Base-by-base conservation (phyloP, 129 eudicot species). In the Sambucus nigra region DNA sequence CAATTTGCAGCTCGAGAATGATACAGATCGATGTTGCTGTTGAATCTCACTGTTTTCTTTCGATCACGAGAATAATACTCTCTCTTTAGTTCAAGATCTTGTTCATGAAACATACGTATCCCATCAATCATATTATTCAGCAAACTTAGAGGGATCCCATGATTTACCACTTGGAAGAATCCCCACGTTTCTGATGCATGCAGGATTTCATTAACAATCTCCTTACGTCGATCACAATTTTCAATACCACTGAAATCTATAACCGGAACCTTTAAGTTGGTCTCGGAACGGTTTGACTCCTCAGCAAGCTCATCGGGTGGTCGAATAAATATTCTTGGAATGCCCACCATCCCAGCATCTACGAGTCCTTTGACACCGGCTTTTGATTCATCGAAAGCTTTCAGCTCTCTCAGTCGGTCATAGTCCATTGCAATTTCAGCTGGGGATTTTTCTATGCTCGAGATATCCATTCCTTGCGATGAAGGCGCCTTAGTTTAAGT, bases 281-380 rank as follows among this genome's bases (percentile, higher is more conserved):
- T 13, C 52, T 29, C 24, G 15, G 40, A n/a, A 39, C 3, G 17
- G 5, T 67, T 54, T 60, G 40, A 47, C 33, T 35, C 74, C 42
- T 54, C 26, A 29, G 29, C 51, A 64, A 47, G 68, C 49, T 70
- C 67, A 29, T 73, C 70, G 3, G 68, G 51, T 50, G 68, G 69
- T 38, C 65, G 25, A 53, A 82, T n/a, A 53, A 74, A 82, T 5
- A 82, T 74, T 47, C 57, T 57, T 2, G 86, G 92, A 50, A 82
- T n/a, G 2, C 51, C 41, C 13, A 6, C n/a, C 4, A 78, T 23
- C 22, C 82, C 82, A 6, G 79, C 71, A 48, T 81, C 84, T 2
- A 68, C 73, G 0, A 81, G 73, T 39, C 76, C 79, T 69, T 81
- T 66, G 22, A 81, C 89, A 0, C 89, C 84, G 12, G 78, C 33